Base-by-base conservation (phyloP, 139 green algal species). In the Chlamydomonas incerta region DNA sequence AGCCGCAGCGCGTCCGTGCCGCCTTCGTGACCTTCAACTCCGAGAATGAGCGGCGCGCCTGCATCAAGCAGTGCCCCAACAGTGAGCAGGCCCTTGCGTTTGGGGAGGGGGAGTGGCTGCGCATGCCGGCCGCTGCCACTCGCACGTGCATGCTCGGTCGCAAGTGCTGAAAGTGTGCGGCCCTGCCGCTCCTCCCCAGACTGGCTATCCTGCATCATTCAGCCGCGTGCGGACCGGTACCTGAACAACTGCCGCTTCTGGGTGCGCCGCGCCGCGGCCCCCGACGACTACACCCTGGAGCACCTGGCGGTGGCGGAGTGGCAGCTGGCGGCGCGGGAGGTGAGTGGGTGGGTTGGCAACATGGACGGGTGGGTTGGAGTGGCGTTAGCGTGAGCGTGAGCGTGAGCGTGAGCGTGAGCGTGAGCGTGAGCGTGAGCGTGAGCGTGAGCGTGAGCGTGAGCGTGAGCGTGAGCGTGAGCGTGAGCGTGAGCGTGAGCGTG, bases 21-120 rank as follows among this genome's bases (percentile, higher is more conserved):
- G 89, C 85, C 15, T 94, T 94, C 87, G 87, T 94, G 24, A 94
- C 91, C 26, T 94, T 92, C 83, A 91, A 92, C 79, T 57, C 60
- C 0, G 73, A 89, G 81, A 52, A 52, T 0, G 74, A 93, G 65
- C 67, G 74, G 10, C 52, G 33, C n/a, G 58, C 70, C 9, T 89
- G 81, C 66, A 28, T 57, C 13, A 62, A 72, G 18, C 65, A 50
- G 15, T 88, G 85, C 57, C 87, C 90, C 18, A 75, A 23, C 33
- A 58, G 89, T 92, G 58, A 83, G 87, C 28, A n/a, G n/a, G n/a
- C n/a, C n/a, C n/a, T n/a, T n/a, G n/a, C n/a, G n/a, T n/a, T n/a
- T n/a, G n/a, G n/a, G n/a, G n/a, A n/a, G n/a, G n/a, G n/a, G n/a
- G n/a, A n/a, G n/a, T n/a, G n/a, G n/a, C n/a, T n/a, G n/a, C n/a